Percentiles rank a stretch among this genome's conserved stretches.
Conservation (phyloP, 495 filamentous ascomycete genomes). For the Hypomontagnella monticulosa region DNA sequence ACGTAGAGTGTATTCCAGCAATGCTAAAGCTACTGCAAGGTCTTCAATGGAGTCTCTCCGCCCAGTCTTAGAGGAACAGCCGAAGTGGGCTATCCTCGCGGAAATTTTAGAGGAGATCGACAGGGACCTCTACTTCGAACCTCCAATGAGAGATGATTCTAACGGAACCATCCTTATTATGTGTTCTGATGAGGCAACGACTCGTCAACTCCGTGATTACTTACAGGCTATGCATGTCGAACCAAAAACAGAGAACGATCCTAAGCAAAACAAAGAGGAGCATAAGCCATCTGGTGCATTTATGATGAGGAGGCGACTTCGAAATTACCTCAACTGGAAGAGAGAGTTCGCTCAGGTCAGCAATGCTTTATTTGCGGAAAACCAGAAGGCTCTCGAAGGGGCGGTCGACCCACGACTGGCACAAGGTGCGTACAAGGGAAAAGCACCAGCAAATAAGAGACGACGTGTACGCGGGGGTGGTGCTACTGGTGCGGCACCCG, state of each 20-base stretch:
- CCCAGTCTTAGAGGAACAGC: slow-evolving; percentile 92
- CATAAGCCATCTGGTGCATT: slow-evolving; percentile 76
- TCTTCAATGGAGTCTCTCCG: slow-evolving; percentile 70
- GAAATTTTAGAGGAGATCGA: slow-evolving; percentile 95
- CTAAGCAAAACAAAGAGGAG: slow-evolving; percentile 56
- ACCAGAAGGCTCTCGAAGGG: slow-evolving; percentile 79
- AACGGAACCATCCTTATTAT: slow-evolving; percentile 93
- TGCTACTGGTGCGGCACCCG: slow-evolving; percentile 62
- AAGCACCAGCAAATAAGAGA: slow-evolving; percentile 83
- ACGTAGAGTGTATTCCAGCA: slow-evolving; percentile 80
- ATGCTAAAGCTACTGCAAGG: slow-evolving; percentile 51
- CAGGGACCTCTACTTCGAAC: slow-evolving; percentile 86
- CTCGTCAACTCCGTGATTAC: slow-evolving; percentile 89
- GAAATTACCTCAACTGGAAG: slow-evolving; percentile 94
- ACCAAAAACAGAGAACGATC: slow-evolving; percentile 57
- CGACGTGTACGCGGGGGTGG: slow-evolving; percentile 89
- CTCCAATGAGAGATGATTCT: slow-evolving; percentile 77
- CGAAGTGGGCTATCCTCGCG: slow-evolving; percentile 89
- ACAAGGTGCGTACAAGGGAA: slow-evolving; percentile 50
- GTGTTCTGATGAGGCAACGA: slow-evolving; percentile 90
- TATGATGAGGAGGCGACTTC: slow-evolving; percentile 87
- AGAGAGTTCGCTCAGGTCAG: slow-evolving; percentile 85
- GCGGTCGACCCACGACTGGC: slow-evolving; percentile 60
- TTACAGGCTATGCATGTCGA: slow-evolving; percentile 89
- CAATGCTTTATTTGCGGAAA: slow-evolving; percentile 74